A percentile compares a stretch with the other conserved stretches of the same genome.
Conservation (phyloP, 1,139 yeast genomes). For the Kodamaea suecica region DNA sequence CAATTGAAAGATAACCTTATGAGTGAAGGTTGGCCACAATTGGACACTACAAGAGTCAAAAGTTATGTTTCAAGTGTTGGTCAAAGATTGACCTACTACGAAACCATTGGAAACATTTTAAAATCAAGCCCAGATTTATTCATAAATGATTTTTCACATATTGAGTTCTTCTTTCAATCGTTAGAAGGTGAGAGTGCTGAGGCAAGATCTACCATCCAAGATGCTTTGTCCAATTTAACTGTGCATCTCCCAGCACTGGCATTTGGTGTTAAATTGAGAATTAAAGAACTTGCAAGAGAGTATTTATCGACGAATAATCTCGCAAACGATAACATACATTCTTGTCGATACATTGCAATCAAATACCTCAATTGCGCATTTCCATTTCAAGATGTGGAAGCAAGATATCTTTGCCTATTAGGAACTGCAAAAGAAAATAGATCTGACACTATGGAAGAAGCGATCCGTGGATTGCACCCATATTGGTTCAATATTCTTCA, state of each 20-base stretch:
- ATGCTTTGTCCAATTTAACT: slow-evolving; percentile 61
- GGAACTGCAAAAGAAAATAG: slow-evolving; percentile 60
- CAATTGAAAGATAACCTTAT: slow-evolving; percentile 50
- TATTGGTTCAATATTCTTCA: slow-evolving; percentile 55
- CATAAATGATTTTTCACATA: slow-evolving; percentile 43
- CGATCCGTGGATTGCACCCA: slow-evolving; percentile 80
- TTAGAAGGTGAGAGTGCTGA: slow-evolving; percentile 63
- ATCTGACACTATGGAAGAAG: slow-evolving; percentile 77
- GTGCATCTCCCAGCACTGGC: slow-evolving; percentile 46
- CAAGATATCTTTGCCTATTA: slow-evolving; percentile 64
- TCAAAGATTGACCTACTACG: slow-evolving; percentile 67
- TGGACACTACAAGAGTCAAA: slow-evolving; percentile 32
- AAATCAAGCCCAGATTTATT: slow-evolving; percentile 48
- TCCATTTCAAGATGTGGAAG: slow-evolving; percentile 66
- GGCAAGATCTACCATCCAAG: slow-evolving; percentile 67
- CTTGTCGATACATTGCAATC: slow-evolving; percentile 59
- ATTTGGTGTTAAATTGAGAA: slow-evolving; percentile 30
- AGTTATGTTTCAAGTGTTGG: slow-evolving; percentile 28
- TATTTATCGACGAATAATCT: slow-evolving; percentile 29
- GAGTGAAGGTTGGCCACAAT: slow-evolving; percentile 59
- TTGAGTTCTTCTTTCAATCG: slow-evolving; percentile 72
- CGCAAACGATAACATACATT: slow-evolving; percentile 24
- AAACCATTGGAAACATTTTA: slow-evolving; percentile 68
- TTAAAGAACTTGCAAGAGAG: slow-evolving; percentile 44
- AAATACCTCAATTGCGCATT: slow-evolving; percentile 65